A percentile compares a stretch with the other conserved stretches of the same genome.
Evolutionary conservation across 441 rosid species (phyloP).

Genomic region (Metrosideros polymorpha): DNA sequence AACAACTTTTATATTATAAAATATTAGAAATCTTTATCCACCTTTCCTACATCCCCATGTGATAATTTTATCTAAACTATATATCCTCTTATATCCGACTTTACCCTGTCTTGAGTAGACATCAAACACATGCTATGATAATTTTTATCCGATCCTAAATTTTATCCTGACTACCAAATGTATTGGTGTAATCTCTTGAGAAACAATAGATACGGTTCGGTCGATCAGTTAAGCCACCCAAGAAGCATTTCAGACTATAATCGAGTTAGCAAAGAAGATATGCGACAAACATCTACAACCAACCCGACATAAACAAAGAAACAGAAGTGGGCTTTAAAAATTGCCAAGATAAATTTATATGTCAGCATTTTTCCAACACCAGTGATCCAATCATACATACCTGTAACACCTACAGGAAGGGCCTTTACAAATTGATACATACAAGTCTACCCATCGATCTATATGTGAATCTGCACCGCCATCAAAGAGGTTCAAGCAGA

Average conservation of each 20-base stretch:
- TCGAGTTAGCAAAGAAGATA: background rate
- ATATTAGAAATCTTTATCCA: too few relatives aligned
- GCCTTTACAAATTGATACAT: background rate
- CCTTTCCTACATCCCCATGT: too few relatives aligned
- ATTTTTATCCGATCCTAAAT: too few relatives aligned
- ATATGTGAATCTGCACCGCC: conserved; percentile 16
- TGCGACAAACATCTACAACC: background rate
- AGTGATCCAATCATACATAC: background rate
- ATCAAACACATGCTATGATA: too few relatives aligned
- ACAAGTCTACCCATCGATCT: conserved; percentile 19
- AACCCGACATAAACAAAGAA: too few relatives aligned
- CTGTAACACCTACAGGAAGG: background rate
- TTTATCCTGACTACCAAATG: too few relatives aligned
- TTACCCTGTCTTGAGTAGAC: too few relatives aligned
- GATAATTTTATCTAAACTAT: too few relatives aligned
- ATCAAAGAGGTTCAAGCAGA: conserved; percentile 15
- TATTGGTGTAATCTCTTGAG: background rate
- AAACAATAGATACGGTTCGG: background rate
- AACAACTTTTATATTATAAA: too few relatives aligned
- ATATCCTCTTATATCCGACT: too few relatives aligned
- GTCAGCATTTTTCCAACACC: background rate
- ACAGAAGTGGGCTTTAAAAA: background rate
- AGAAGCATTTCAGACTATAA: background rate
- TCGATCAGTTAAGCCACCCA: background rate
- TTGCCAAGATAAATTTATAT: background rate